Evolutionary conservation across 768 basidiomycete genomes (phyloP).

Genomic region (Coprinopsis strossmayeri): DNA sequence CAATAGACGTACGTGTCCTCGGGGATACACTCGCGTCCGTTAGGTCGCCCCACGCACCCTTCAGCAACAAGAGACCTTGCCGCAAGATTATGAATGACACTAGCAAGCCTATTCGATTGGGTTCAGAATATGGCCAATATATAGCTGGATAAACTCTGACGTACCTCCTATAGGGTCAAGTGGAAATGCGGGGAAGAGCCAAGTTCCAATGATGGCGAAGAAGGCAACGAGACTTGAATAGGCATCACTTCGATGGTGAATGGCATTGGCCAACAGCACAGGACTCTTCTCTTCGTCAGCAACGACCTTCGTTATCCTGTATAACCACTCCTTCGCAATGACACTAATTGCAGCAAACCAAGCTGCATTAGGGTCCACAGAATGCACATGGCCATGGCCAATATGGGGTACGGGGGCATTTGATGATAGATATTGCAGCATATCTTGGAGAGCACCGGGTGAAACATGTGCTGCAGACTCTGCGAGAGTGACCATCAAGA

Average conservation of each 20-base stretch:
- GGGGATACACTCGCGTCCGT: constrained; percentile 76
- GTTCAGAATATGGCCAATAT: constrained; percentile 1
- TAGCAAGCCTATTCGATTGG: constrained; percentile 51
- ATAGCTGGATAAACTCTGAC: constrained; percentile 14
- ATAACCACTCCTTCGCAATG: constrained; percentile 87
- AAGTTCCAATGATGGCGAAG: constrained; percentile 86
- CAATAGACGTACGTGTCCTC: constrained; percentile 45
- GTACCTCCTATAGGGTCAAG: constrained; percentile 91
- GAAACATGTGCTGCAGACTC: constrained; percentile 60
- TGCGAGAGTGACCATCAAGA: constrained; percentile 68
- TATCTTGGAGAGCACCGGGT: constrained; percentile 55
- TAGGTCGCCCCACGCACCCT: constrained; percentile 71
- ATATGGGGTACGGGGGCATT: constrained; percentile 48
- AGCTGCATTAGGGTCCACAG: constrained; percentile 88
- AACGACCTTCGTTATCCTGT: constrained; percentile 81
- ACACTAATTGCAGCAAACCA: constrained; percentile 90
- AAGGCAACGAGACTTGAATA: constrained; percentile 90
- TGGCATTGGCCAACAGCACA: constrained; percentile 91
- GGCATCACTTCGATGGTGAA: constrained; percentile 96
- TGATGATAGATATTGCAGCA: constrained; percentile 51
- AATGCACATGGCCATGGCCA: constrained; percentile 52
- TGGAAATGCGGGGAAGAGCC: constrained; percentile 78
- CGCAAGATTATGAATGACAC: constrained; percentile 87
- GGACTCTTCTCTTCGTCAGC: constrained; percentile 89
- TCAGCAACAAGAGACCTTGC: constrained; percentile 65